phyloP scores from a whole-genome alignment of 352 stramenopile genomes.

The Hyaloperonospora arabidopsidis region DNA sequence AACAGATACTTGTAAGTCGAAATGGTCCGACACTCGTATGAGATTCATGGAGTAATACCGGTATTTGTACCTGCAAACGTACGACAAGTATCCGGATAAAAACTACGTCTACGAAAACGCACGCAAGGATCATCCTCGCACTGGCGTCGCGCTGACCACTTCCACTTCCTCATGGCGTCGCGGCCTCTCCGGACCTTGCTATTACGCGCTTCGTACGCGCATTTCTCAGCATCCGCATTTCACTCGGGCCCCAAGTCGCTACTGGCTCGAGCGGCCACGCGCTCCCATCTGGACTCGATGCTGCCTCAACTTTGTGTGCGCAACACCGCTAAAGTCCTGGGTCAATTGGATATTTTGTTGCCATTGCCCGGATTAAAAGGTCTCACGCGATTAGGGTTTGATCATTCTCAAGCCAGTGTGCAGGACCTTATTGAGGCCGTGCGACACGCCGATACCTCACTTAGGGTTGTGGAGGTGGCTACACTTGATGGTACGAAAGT shows the following conservation, averaged over 20 bases:
- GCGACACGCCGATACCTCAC: constrained; percentile 36
- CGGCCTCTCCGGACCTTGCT: constrained; percentile 4
- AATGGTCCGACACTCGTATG: too few relatives aligned
- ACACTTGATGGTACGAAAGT: constrained; percentile 61
- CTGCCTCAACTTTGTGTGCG: constrained; percentile 38
- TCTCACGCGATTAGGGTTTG: constrained; percentile 40
- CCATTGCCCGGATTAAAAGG: constrained; percentile 49
- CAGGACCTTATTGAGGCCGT: constrained; percentile 49
- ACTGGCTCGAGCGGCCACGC: constrained; percentile 10
- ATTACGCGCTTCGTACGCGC: constrained; percentile 3
- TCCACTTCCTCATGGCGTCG: constrained; percentile 8
- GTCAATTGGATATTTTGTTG: constrained; percentile 47
- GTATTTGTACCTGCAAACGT: too few relatives aligned
- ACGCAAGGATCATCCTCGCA: too few relatives aligned
- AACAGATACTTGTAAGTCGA: too few relatives aligned
- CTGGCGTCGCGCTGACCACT: too few relatives aligned
- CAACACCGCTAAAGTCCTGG: constrained; percentile 30
- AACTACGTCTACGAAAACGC: too few relatives aligned
- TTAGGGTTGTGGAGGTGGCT: constrained; percentile 62
- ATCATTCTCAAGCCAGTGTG: constrained; percentile 35
- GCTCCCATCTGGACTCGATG: constrained; percentile 12
- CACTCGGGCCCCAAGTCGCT: constrained; percentile 19
- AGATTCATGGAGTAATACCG: too few relatives aligned
- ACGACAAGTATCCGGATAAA: too few relatives aligned
- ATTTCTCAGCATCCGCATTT: constrained; percentile 6